These are phyloP conservation scores for Volvariella volvacea DNA, from an alignment of 1,284 basidiomycete genomes.

Conservation along the genomic window DNA sequence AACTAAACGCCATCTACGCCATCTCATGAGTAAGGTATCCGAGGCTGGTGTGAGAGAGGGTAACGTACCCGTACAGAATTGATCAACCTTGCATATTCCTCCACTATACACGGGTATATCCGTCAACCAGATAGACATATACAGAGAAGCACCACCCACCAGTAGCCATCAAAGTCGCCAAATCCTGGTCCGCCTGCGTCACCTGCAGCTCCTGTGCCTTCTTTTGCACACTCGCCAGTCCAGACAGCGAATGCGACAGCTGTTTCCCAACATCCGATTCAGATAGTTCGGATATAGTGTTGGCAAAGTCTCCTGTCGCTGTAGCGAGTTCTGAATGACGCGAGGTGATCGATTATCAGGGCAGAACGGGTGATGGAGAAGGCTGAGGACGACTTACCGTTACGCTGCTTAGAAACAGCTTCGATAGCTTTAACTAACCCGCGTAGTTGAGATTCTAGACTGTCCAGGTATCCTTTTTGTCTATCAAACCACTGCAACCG, in stretches of 20 bases:
- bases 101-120: conserved; percentile 34
- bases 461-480: conserved; percentile 82
- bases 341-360: no score
- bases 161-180: conserved; percentile 71
- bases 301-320: conserved; percentile 68
- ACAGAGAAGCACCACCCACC: conserved; percentile 30
- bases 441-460: conserved; percentile 84
- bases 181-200: conserved; percentile 72
- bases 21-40: background rate
- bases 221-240: conserved; percentile 68
- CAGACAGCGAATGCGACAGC: conserved; percentile 59
- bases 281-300: conserved; percentile 59
- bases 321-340: conserved; percentile 63
- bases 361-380: background rate
- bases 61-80: conserved; percentile 77
- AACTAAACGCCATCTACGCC: conserved; percentile 73
- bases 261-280: conserved; percentile 72
- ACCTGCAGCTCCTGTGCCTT: conserved; percentile 67
- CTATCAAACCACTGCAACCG: conserved; percentile 81
- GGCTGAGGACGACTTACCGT: conserved; percentile 35
- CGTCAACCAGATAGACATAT: conserved; percentile 3
- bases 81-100: conserved; percentile 91
- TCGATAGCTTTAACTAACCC: conserved; percentile 84
- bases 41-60: conserved; percentile 1
- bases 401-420: conserved; percentile 71